Conservation (phyloP, 495 filamentous ascomycete genomes). For the Penicillium atrosanguineum region DNA sequence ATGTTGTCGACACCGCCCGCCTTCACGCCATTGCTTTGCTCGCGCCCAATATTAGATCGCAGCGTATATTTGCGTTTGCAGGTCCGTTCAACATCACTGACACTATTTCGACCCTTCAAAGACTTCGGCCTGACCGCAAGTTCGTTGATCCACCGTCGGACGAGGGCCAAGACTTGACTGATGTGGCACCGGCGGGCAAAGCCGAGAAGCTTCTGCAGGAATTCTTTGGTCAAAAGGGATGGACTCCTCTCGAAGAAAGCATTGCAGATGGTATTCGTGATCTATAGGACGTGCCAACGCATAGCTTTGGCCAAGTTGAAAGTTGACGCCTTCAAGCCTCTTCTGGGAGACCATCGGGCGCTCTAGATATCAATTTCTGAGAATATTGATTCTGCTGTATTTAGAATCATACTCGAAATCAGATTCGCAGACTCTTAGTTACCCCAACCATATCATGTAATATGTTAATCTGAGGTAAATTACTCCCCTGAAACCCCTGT, state of each 20-base stretch:
- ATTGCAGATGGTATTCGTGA: conserved; percentile 3
- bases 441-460: no score
- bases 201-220: conserved; percentile 18
- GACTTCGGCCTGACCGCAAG: no score
- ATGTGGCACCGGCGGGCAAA: conserved; percentile 12
- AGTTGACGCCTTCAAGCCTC: no score
- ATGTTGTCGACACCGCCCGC: conserved; percentile 48
- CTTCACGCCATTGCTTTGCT: conserved; percentile 49
- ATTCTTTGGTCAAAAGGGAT: conserved; percentile 13
- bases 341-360: no score
- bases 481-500: no score
- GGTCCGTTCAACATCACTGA: conserved; percentile 25
- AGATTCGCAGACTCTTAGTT: no score
- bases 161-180: conserved; percentile 19
- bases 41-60: conserved; percentile 33
- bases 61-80: conserved; percentile 48
- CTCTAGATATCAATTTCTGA: no score
- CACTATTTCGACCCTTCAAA: conserved; percentile 1
- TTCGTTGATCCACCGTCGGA: neutral
- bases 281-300: no score
- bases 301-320: no score
- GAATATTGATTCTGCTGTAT: no score
- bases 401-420: no score
- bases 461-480: no score
- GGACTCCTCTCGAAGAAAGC: conserved; percentile 13